Percentiles rank a stretch among this genome's conserved stretches.
Evolutionary conservation across 108 stramenopile genomes (phyloP).

Genomic region (Mediolabrus comicus): DNA sequence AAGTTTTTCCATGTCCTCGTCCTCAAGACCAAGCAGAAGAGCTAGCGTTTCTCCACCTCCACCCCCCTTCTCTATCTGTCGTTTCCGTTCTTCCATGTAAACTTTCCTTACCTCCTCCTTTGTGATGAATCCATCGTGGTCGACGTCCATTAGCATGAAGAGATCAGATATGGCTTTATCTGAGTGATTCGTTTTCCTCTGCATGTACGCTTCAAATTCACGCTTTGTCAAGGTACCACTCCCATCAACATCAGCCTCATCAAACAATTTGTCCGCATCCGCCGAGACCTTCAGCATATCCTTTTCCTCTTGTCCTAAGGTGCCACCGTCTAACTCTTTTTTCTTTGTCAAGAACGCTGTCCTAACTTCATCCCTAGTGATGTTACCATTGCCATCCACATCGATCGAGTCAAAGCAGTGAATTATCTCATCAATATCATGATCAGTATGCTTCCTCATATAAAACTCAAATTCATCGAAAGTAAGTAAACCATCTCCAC

Average conservation of each 20-base stretch:
- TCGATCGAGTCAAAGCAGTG: slow-evolving; percentile 26
- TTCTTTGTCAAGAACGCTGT: slow-evolving; percentile 7
- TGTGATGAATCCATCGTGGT: slow-evolving; percentile 7
- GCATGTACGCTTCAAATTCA: slow-evolving; percentile 19
- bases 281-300: not conserved
- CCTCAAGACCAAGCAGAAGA: slow-evolving; percentile 7
- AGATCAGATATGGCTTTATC: slow-evolving; percentile 6
- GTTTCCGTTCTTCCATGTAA: slow-evolving; percentile 1
- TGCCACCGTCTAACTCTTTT: slow-evolving; percentile 1
- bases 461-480: slow-evolving; percentile 20
- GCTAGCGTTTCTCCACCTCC: not conserved
- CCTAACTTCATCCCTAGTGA: slow-evolving; percentile 26
- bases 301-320: not conserved
- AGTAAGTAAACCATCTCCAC: slow-evolving; percentile 9
- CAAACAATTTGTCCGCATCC: slow-evolving; percentile 18
- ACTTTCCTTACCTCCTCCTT: slow-evolving; percentile 15
- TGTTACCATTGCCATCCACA: slow-evolving; percentile 38
- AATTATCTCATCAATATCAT: slow-evolving; percentile 5
- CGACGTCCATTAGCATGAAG: slow-evolving; percentile 14
- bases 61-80: not conserved
- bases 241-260: slow-evolving; percentile 8
- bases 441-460: slow-evolving; percentile 22
- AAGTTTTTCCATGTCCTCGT: slow-evolving; percentile 44
- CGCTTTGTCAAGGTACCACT: slow-evolving; percentile 1
- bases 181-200: slow-evolving; percentile 12